Base-by-base conservation (phyloP, 192 early-diverging fungal genomes). In the Linnemannia hyalina region DNA sequence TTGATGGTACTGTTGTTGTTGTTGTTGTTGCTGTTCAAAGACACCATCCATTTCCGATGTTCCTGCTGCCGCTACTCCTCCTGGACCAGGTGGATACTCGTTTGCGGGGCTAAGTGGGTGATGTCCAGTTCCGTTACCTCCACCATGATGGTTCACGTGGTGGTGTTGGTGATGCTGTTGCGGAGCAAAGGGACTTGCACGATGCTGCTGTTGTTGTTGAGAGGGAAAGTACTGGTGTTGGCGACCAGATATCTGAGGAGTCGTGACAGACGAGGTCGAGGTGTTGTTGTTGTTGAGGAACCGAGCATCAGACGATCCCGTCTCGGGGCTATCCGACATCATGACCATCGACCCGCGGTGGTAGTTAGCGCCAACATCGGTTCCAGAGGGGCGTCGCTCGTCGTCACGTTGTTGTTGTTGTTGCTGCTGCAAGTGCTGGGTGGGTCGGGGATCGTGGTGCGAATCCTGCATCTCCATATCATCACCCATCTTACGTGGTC, bases 391-490 rank as follows among this genome's bases (percentile, higher is more conserved):
- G 5, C 32, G 80, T 71, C 46, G 46, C 6, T 73, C 69, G 3
- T 26, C 13, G 38, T 76, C 80, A 18, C 54, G 44, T 20, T 60
- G 38, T 46, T 82, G 80, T 6, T 82, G 80, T 18, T 60, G 40
- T 36, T 82, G 80, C 13, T 82, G 80, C 13, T 82, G 80, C 26
- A 82, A 36, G 18, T n/a, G 35, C 20, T 70, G 69, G 6, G 46
- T 40, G 1, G 68, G 52, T 32, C n/a, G 80, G 0, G 70, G 54
- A 41, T 74, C 74, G 42, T 47, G 76, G 47, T 54, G 18, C 7
- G 76, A 60, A 7, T 84, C 82, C 35, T 84, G 82, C 52, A 77
- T 84, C 2, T 84, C 82, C 65, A 75, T 80, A 36, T 80, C 81
- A 29, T 44, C 55, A 22, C 35, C 47, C 29, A 9, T n/a, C 2